A percentile compares a stretch with the other conserved stretches of the same genome.
Evolutionary conservation across 1,139 yeast genomes (phyloP).

Genomic region (Sugiyamaella xylanicola): DNA sequence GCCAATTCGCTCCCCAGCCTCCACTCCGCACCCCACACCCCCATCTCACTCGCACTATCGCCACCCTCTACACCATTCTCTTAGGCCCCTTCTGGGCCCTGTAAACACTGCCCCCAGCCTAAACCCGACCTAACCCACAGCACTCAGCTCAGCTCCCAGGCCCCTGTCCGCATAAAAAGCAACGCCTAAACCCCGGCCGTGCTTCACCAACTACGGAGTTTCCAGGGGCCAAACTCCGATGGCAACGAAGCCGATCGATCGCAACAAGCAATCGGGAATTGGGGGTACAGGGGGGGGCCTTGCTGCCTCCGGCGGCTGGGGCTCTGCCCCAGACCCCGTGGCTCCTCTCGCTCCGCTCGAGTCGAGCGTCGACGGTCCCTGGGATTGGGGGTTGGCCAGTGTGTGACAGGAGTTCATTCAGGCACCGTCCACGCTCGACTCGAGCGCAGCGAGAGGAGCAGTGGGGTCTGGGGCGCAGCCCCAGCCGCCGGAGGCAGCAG

Average conservation of each 20-base stretch:
- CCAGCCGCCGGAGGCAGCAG: not conserved
- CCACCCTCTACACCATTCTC: not conserved
- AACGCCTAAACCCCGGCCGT: not conserved
- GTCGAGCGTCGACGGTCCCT: not conserved
- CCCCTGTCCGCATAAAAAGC: conserved; percentile 1
- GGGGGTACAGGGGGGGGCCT: not conserved
- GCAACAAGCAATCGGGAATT: no score
- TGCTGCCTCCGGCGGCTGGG: not conserved
- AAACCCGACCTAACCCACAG: not conserved
- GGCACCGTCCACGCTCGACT: not conserved
- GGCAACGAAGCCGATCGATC: not conserved
- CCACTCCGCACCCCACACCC: no score
- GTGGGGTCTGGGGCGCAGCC: not conserved
- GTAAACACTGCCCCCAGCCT: not conserved
- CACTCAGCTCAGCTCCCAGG: not conserved
- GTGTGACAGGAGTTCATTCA: not conserved
- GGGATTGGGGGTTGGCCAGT: no score
- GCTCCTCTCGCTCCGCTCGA: not conserved
- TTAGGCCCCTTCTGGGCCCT: not conserved
- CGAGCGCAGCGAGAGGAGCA: not conserved
- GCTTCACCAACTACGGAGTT: not conserved
- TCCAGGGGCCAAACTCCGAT: not conserved
- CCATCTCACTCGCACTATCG: not conserved
- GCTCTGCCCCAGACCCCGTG: not conserved
- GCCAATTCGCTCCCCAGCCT: no score